Evolutionary conservation across 2,329 filamentous ascomycete species (phyloP).

Genomic region (Aspergillus persii): DNA sequence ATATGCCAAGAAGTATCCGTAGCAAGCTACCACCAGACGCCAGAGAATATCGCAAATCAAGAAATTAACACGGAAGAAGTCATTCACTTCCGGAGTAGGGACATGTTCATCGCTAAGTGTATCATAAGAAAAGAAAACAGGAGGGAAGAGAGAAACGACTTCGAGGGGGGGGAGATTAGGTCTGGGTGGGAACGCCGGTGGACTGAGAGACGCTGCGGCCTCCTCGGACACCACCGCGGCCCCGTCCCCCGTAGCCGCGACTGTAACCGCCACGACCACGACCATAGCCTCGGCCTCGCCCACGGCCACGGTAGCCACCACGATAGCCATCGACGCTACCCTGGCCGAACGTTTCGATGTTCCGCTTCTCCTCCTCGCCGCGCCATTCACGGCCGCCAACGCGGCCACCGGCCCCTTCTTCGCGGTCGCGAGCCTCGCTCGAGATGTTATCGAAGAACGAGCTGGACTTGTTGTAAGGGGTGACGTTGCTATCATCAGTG

Average conservation of each 20-base stretch:
- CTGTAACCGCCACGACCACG: constrained; percentile 50
- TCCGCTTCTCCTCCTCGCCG: constrained; percentile 88
- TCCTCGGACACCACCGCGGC: constrained; percentile 40
- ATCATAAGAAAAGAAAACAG: constrained; percentile 11
- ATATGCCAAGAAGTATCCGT: constrained; percentile 25
- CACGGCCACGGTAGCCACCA: constrained; percentile 70
- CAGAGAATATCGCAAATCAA: constrained; percentile 19
- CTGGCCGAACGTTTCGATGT: constrained; percentile 97
- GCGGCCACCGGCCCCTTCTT: constrained; percentile 64
- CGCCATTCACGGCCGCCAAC: constrained; percentile 85
- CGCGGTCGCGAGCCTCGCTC: constrained; percentile 85
- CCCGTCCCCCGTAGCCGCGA: constrained; percentile 40
- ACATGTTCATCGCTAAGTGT: constrained; percentile 18
- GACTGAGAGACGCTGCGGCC: constrained; percentile 38
- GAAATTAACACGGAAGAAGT: constrained; percentile 6
- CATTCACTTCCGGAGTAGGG: not conserved
- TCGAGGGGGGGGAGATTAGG: constrained; percentile 14
- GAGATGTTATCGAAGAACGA: constrained; percentile 99
- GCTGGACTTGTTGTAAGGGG: constrained; percentile 77
- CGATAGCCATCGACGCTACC: constrained; percentile 90
- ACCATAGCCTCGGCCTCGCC: constrained; percentile 50
- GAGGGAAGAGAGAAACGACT: constrained; percentile 4
- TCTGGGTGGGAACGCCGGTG: constrained; percentile 38
- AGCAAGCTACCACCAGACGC: constrained; percentile 25
- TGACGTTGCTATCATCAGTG: constrained; percentile 32